These are phyloP conservation scores for Arabidopsis arenosa DNA, from an alignment of 345 rosid species.

Conservation along the genomic window DNA sequence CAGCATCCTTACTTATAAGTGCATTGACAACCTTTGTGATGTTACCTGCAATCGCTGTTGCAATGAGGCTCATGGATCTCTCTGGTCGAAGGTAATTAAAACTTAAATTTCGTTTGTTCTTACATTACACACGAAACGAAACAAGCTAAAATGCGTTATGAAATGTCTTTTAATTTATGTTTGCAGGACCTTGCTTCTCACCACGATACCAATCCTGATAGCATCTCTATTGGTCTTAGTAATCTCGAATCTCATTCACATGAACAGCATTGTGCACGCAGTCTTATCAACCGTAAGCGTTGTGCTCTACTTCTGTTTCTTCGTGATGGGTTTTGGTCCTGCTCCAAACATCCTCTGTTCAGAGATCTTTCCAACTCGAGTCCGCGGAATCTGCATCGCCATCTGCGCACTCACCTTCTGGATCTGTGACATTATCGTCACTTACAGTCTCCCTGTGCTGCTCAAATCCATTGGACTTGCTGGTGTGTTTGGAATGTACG, in stretches of 20 bases:
- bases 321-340: conserved; percentile 98
- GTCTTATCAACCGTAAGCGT: conserved; percentile 73
- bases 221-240: conserved; percentile 65
- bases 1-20: conserved; percentile 83
- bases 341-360: conserved; percentile 92
- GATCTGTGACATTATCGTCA: conserved; percentile 79
- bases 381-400: conserved; percentile 92
- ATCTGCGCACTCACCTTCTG: conserved; percentile 86
- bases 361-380: conserved; percentile 94
- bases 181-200: conserved; percentile 84
- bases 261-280: conserved; percentile 63
- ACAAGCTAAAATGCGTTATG: conserved; percentile 10
- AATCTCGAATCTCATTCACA: conserved; percentile 56
- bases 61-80: conserved; percentile 95
- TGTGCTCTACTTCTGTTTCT: conserved; percentile 82
- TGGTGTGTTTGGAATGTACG: conserved; percentile 83
- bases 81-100: conserved; percentile 83
- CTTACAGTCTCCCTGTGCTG: conserved; percentile 80
- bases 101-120: not conserved
- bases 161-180: not conserved
- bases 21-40: conserved; percentile 85
- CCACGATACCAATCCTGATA: conserved; percentile 77
- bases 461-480: conserved; percentile 81
- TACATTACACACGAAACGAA: not conserved
- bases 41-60: conserved; percentile 94